Evolutionary conservation across 441 rosid species (phyloP).

Genomic region (Eruca vesicaria): DNA sequence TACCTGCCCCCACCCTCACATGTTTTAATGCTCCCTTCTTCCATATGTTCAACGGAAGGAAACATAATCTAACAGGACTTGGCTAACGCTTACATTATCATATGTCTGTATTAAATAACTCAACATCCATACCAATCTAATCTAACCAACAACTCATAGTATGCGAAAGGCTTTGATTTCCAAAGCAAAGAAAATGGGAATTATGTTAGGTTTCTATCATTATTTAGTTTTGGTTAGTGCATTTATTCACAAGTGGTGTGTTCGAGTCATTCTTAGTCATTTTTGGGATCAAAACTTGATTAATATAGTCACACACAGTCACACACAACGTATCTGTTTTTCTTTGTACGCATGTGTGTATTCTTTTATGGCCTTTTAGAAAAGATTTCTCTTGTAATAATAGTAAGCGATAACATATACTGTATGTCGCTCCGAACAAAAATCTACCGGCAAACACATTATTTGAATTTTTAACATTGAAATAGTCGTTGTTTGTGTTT

Average conservation of each 20-base stretch:
- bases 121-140: constrained; percentile 22
- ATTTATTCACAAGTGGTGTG: neutral
- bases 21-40: constrained; percentile 32
- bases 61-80: constrained; percentile 28
- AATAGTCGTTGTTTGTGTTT: neutral
- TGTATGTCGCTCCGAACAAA: neutral
- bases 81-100: constrained; percentile 9
- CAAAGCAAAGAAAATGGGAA: neutral
- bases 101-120: constrained; percentile 19
- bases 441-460: neutral
- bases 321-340: neutral
- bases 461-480: neutral
- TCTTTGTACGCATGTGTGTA: neutral
- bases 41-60: constrained; percentile 28
- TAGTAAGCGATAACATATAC: neutral
- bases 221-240: neutral
- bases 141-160: neutral
- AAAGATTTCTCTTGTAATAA: neutral
- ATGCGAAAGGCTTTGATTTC: neutral
- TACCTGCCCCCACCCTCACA: constrained; percentile 34
- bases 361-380: neutral
- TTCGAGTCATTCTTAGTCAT: neutral
- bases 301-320: neutral
- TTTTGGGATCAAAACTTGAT: neutral
- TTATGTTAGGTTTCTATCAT: neutral